A percentile compares a stretch with the other conserved stretches of the same genome.
Conservation (phyloP, 2,329 filamentous ascomycete genomes). For the Diaporthe australafricana region DNA sequence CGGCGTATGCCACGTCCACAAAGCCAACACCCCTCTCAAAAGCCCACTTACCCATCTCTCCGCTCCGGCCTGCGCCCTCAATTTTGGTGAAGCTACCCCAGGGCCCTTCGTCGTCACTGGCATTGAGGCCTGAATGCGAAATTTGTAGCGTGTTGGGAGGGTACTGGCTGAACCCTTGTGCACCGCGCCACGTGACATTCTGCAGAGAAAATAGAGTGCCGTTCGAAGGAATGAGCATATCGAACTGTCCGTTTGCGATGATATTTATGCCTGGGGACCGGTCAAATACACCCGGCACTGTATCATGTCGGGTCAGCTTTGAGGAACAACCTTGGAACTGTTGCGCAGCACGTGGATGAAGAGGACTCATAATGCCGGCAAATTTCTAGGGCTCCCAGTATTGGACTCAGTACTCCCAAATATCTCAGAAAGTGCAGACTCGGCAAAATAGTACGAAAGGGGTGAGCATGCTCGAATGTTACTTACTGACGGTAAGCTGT, state of each 20-base stretch:
- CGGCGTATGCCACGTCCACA: conserved; percentile 21
- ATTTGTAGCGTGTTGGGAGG: conserved; percentile 28
- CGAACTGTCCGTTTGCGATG: conserved; percentile 25
- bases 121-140: conserved; percentile 7
- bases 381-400: background rate
- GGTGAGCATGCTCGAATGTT: fast-evolving
- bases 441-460: fast-evolving
- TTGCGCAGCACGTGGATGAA: no score
- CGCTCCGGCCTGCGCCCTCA: conserved; percentile 5
- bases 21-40: conserved; percentile 25
- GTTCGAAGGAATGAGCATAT: conserved; percentile 29
- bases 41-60: conserved; percentile 20
- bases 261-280: conserved; percentile 15
- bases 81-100: conserved; percentile 16
- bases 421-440: no score
- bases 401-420: no score
- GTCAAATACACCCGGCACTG: conserved; percentile 21
- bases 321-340: no score
- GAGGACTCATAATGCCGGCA: background rate
- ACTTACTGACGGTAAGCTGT: conserved; percentile 19
- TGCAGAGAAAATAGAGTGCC: conserved; percentile 26
- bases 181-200: conserved; percentile 33
- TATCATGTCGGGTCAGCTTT: background rate
- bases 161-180: conserved; percentile 29
- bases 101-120: background rate